These are phyloP conservation scores for Suillus americanus DNA, from an alignment of 768 basidiomycete species.

Conservation along the genomic window DNA sequence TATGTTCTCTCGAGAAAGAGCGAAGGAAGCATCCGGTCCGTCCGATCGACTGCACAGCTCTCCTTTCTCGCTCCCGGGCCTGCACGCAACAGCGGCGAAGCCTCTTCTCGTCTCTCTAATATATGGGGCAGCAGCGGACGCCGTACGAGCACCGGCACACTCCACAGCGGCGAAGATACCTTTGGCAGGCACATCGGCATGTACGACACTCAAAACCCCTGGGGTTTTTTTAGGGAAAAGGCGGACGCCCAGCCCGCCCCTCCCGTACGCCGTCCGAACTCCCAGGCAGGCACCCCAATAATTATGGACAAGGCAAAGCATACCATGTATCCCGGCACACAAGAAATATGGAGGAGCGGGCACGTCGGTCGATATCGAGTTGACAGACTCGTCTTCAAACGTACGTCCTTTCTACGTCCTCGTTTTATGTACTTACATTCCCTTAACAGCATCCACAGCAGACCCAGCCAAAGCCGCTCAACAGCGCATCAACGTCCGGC, in stretches of 20 bases:
- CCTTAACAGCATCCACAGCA: constrained; percentile 33
- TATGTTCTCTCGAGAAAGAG: constrained; percentile 38
- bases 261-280: constrained; percentile 21
- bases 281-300: constrained; percentile 12
- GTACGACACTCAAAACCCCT: constrained; percentile 47
- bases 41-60: constrained; percentile 28
- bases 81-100: constrained; percentile 12
- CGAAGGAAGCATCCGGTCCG: constrained; percentile 36
- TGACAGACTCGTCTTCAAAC: constrained; percentile 39
- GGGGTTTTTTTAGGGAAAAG: constrained; percentile 61
- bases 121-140: constrained; percentile 9
- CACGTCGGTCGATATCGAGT: constrained; percentile 67
- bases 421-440: background rate
- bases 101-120: constrained; percentile 3
- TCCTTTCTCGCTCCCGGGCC: constrained; percentile 17
- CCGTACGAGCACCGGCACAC: constrained; percentile 34
- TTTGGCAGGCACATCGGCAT: constrained; percentile 39
- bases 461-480: constrained; percentile 60
- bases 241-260: constrained; percentile 31
- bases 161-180: constrained; percentile 37
- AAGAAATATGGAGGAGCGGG: constrained; percentile 69
- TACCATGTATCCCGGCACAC: constrained; percentile 27
- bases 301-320: constrained; percentile 16
- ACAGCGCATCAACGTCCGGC: constrained; percentile 65
- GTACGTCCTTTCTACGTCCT: constrained; percentile 24